Percentiles rank a stretch among this genome's conserved stretches.
These are phyloP conservation scores for Zymoseptoria crescenta DNA, from an alignment of 2,329 filamentous ascomycete species.

Conservation along the genomic window DNA sequence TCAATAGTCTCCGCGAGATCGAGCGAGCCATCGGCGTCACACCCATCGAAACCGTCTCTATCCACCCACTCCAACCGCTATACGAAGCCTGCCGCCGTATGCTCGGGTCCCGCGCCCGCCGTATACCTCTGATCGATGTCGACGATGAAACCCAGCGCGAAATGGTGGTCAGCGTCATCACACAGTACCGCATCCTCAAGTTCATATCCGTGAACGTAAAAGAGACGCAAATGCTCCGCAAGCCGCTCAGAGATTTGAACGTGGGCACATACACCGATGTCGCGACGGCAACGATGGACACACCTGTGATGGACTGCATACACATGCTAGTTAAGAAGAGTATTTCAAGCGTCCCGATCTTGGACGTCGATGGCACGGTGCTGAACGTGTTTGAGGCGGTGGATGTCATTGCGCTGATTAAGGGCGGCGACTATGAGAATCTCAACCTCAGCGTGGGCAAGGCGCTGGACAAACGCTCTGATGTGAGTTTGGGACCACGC, in stretches of 20 bases:
- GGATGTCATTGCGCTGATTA: slow-evolving; percentile 93
- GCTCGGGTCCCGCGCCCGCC: slow-evolving; percentile 83
- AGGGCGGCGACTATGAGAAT: slow-evolving; percentile 86
- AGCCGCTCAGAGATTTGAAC: slow-evolving; percentile 73
- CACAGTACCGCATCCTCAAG: slow-evolving; percentile 96
- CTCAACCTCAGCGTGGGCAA: slow-evolving; percentile 80
- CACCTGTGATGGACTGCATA: slow-evolving; percentile 87
- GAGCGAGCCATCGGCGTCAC: slow-evolving; percentile 87
- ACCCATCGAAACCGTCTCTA: slow-evolving; percentile 91
- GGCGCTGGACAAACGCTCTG: slow-evolving; percentile 74
- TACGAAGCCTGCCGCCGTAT: slow-evolving; percentile 94
- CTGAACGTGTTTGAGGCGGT: slow-evolving; percentile 97
- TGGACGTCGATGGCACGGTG: slow-evolving; percentile 71
- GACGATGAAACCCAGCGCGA: slow-evolving; percentile 90
- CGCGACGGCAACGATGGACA: slow-evolving; percentile 78
- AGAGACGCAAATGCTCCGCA: slow-evolving; percentile 81
- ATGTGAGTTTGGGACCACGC: slow-evolving; percentile 42
- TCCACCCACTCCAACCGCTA: slow-evolving; percentile 79
- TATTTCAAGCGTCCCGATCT: slow-evolving; percentile 89
- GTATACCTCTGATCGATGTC: slow-evolving; percentile 86
- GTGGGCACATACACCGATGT: slow-evolving; percentile 79
- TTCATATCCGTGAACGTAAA: slow-evolving; percentile 94
- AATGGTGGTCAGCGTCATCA: slow-evolving; percentile 93
- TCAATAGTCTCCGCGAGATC: slow-evolving; percentile 90
- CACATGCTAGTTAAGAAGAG: slow-evolving; percentile 86